Percentiles rank a stretch among this genome's conserved stretches.
These are phyloP conservation scores for Plasmodium gallinaceum DNA, from an alignment of 169 alveolate genomes.

Conservation along the genomic window DNA sequence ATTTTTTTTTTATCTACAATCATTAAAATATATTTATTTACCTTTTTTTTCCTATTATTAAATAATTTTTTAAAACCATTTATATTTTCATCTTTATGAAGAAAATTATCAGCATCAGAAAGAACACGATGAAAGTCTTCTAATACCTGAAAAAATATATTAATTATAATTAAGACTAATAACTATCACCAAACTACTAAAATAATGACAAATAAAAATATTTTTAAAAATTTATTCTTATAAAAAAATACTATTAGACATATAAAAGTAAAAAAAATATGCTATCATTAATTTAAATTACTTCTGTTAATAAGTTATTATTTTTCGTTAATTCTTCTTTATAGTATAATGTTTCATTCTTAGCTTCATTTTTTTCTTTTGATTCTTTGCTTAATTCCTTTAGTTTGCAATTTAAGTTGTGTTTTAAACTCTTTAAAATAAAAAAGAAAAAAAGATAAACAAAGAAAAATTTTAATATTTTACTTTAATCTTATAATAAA, in stretches of 20 bases:
- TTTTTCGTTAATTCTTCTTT: conserved; percentile 40
- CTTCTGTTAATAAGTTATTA: conserved; percentile 34
- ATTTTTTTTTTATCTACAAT: too few relatives aligned
- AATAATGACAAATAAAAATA: too few relatives aligned
- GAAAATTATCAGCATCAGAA: conserved; percentile 17
- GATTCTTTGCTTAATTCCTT: conserved; percentile 17
- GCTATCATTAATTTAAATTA: neutral
- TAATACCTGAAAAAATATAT: conserved; percentile 6
- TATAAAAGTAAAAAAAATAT: neutral
- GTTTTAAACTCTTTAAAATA: conserved; percentile 32
- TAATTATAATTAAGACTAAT: too few relatives aligned
- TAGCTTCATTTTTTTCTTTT: conserved; percentile 29
- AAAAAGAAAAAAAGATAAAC: conserved; percentile 1
- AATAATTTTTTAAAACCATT: conserved; percentile 12
- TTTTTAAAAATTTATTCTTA: too few relatives aligned
- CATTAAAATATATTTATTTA: neutral
- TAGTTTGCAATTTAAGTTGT: conserved; percentile 20
- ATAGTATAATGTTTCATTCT: conserved; percentile 22
- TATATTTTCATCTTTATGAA: conserved; percentile 11
- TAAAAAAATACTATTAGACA: neutral
- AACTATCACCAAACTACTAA: too few relatives aligned
- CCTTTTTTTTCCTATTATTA: conserved; percentile 51
- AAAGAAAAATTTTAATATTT: neutral
- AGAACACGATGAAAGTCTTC: conserved; percentile 37
- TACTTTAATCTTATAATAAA: neutral